Evolutionary conservation across 1,139 yeast genomes (phyloP).

Genomic region (Pichia sp.): DNA sequence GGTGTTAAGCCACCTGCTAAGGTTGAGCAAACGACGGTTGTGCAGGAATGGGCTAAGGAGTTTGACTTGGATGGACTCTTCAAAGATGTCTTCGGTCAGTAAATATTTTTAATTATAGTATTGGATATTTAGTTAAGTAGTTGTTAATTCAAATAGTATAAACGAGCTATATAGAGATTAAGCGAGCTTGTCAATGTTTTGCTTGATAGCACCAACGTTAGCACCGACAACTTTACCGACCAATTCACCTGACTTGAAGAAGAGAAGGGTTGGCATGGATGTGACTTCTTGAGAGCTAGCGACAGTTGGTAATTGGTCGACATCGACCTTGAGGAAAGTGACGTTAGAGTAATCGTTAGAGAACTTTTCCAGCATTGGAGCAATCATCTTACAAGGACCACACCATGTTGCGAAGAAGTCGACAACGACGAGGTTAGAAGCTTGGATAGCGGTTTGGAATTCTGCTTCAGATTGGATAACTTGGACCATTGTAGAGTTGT

Average conservation of each 20-base stretch:
- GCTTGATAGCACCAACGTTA: slow-evolving; percentile 74
- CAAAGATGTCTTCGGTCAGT: slow-evolving; percentile 26
- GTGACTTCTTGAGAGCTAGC: slow-evolving; percentile 69
- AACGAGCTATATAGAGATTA: slow-evolving; percentile 1
- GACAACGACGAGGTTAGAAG: slow-evolving; percentile 64
- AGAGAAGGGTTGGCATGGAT: slow-evolving; percentile 86
- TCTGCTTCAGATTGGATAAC: slow-evolving; percentile 44
- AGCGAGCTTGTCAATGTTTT: slow-evolving; percentile 41
- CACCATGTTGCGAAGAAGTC: slow-evolving; percentile 97
- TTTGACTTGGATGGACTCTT: slow-evolving; percentile 85
- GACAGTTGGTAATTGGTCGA: slow-evolving; percentile 67
- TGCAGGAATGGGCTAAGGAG: slow-evolving; percentile 88
- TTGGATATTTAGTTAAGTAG: no score
- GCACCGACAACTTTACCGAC: slow-evolving; percentile 80
- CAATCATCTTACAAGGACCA: slow-evolving; percentile 95
- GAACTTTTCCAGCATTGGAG: slow-evolving; percentile 82
- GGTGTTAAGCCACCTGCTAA: slow-evolving; percentile 30
- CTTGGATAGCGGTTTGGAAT: slow-evolving; percentile 52
- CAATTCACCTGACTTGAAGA: slow-evolving; percentile 69
- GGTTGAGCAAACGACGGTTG: slow-evolving; percentile 75
- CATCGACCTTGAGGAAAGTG: slow-evolving; percentile 77
- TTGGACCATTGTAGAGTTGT: slow-evolving; percentile 21
- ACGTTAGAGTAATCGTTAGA: slow-evolving; percentile 48
- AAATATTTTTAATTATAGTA: neutral
- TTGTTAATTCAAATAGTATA: neutral